Base-by-base conservation (phyloP, 1,284 basidiomycete genomes). In the Schizopora paradoxa region DNA sequence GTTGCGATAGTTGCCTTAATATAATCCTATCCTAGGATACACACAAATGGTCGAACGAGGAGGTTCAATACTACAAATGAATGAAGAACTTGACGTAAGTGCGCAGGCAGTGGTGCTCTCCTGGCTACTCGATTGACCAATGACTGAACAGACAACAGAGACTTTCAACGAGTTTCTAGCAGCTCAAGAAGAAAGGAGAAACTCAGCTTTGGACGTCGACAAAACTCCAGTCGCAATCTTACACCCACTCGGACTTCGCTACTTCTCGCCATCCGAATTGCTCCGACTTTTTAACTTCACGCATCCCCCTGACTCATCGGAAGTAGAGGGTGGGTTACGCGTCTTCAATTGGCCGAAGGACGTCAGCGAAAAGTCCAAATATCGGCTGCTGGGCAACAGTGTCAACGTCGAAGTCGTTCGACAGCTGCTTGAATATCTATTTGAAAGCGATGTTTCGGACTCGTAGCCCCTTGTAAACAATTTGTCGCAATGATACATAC, bases 311-410 rank as follows among this genome's bases (percentile, higher is more conserved):
- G 27, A 13, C 10, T 34, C 28, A 8, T 10, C 8, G 10, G 42
- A 23, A 3, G 5, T 31, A 1, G 34, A 22, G 4, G 14, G 46
- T n/a, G 34, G 49, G 10, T 48, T 57, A 6, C 35, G 49, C 2
- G 38, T 41, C 6, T 83, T 86, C 55, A 45, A 58, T 21, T 89
- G 84, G 84, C 85, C 85, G 3, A 54, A 60, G 8, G 58, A 58
- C 3, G 61, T 85, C 6, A 79, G 81, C 2, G 70, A 55, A 1
- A 87, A 83, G 61, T 76, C 79, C 6, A 78, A 77, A 56, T 88
- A 89, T 54, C 73, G 77, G 35, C 63, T 88, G 22, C 80, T 89
- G 49, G 86, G 86, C 18, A 89, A 89, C 58, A 87, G 85, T 49
- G 78, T 88, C 5, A 88, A 88, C 62, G 82, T 88, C 3, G 67